Evolutionary conservation across 352 stramenopile species (phyloP).

Genomic region (Phytophthora hibernalis): DNA sequence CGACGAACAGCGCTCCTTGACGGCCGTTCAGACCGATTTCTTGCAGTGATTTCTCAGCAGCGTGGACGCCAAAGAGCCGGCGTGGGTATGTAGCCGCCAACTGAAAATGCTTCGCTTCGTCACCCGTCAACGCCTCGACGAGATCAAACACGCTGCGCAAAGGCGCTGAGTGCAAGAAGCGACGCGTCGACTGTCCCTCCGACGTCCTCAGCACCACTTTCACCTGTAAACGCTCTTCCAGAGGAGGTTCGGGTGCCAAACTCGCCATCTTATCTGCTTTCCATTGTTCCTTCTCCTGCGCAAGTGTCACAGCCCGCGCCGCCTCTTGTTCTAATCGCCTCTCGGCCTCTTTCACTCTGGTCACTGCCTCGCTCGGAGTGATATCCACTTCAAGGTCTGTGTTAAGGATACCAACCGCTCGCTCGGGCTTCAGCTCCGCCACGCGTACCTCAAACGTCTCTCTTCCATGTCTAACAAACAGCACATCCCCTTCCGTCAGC

Average conservation of each 20-base stretch:
- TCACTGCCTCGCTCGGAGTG: conserved; percentile 67
- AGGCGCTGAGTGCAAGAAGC: conserved; percentile 43
- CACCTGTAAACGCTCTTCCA: conserved; percentile 48
- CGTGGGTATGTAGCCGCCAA: conserved; percentile 71
- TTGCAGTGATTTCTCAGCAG: conserved; percentile 49
- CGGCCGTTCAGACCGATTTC: conserved; percentile 60
- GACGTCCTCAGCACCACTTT: conserved; percentile 62
- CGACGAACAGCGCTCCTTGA: conserved; percentile 79
- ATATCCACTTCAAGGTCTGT: conserved; percentile 86
- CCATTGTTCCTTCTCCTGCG: conserved; percentile 48
- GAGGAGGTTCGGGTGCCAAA: conserved; percentile 47
- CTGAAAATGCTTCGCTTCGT: conserved; percentile 47
- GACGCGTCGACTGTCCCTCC: conserved; percentile 56
- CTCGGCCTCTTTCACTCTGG: conserved; percentile 44
- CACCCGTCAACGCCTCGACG: conserved; percentile 61
- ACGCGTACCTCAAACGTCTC: conserved; percentile 84
- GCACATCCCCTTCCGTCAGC: conserved; percentile 73
- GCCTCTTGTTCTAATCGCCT: conserved; percentile 47
- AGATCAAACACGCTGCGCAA: conserved; percentile 59
- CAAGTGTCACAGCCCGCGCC: conserved; percentile 28
- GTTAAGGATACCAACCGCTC: conserved; percentile 75
- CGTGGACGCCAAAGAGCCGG: conserved; percentile 56
- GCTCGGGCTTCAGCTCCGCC: conserved; percentile 59
- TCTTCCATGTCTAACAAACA: conserved; percentile 81
- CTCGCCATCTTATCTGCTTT: conserved; percentile 46